Conservation (phyloP, 257 asterid species). For the Plantago elongata region DNA sequence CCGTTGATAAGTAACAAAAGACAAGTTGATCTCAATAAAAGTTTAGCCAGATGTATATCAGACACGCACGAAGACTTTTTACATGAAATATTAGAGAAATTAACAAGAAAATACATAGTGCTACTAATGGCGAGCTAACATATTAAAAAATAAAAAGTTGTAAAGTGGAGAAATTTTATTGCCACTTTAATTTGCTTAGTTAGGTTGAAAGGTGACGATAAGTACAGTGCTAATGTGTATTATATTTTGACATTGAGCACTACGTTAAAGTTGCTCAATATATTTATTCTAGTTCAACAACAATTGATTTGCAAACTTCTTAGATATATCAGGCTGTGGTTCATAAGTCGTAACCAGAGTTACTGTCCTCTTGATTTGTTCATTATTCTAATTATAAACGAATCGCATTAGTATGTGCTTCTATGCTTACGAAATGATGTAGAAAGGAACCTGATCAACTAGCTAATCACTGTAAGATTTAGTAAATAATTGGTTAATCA, state of each 20-base stretch:
- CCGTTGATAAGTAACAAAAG: no score
- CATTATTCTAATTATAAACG: background rate
- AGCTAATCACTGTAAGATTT: no score
- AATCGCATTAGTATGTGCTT: no score
- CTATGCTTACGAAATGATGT: no score
- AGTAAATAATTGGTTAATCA: no score
- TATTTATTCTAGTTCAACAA: background rate
- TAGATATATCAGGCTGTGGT: constrained; percentile 22
- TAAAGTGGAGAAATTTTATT: constrained; percentile 44
- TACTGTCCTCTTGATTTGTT: constrained; percentile 3
- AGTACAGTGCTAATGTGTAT: constrained; percentile 20
- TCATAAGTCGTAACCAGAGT: constrained; percentile 4
- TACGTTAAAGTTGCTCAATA: background rate
- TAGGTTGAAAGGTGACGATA: constrained; percentile 46
- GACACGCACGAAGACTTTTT: no score
- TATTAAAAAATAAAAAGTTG: constrained; percentile 22
- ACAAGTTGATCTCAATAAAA: no score
- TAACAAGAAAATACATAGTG: constrained; percentile 22
- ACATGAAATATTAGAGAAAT: constrained; percentile 1
- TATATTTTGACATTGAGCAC: background rate
- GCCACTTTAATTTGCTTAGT: constrained; percentile 31
- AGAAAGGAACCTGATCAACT: no score
- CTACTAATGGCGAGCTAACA: constrained; percentile 30
- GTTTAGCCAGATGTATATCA: no score
- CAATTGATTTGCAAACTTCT: background rate